Evolutionary conservation across 768 basidiomycete genomes (phyloP).

Genomic region (Mycena venus): DNA sequence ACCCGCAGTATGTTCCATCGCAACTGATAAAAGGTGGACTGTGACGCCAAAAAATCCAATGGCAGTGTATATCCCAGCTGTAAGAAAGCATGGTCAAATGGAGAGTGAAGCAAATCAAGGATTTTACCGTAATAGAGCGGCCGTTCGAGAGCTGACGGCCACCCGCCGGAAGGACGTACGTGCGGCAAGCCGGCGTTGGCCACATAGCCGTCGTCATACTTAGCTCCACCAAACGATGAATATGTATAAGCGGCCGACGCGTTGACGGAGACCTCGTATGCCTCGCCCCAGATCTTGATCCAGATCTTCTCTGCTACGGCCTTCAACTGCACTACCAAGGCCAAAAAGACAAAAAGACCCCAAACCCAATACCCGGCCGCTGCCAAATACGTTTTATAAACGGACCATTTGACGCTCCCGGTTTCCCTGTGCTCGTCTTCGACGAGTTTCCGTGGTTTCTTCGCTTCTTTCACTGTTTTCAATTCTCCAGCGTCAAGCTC

Average conservation of each 20-base stretch:
- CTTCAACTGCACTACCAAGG: slow-evolving; percentile 60
- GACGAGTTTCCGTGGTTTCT: slow-evolving; percentile 79
- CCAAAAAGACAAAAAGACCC: slow-evolving; percentile 62
- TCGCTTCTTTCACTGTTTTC: slow-evolving; percentile 46
- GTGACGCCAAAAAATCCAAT: slow-evolving; percentile 55
- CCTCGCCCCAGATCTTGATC: slow-evolving; percentile 62
- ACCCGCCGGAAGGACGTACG: slow-evolving; percentile 31
- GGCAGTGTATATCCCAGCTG: slow-evolving; percentile 69
- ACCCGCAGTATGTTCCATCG: slow-evolving; percentile 13
- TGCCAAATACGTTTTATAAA: slow-evolving; percentile 77
- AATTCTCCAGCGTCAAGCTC: slow-evolving; percentile 9
- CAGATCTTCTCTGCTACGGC: slow-evolving; percentile 75
- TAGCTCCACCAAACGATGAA: not conserved
- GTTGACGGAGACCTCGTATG: slow-evolving; percentile 7
- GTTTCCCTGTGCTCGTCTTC: slow-evolving; percentile 87
- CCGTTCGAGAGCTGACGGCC: slow-evolving; percentile 67
- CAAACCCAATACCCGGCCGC: slow-evolving; percentile 84
- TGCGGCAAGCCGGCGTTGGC: not conserved
- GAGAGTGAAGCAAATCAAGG: not conserved
- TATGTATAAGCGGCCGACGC: not conserved
- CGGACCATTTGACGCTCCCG: slow-evolving; percentile 86
- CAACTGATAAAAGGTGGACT: slow-evolving; percentile 50
- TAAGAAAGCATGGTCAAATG: not conserved
- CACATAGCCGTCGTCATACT: not conserved
- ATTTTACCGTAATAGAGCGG: slow-evolving; percentile 71